These are phyloP conservation scores for Clavariopsis aquatica DNA, from an alignment of 495 filamentous ascomycete species.

Conservation along the genomic window DNA sequence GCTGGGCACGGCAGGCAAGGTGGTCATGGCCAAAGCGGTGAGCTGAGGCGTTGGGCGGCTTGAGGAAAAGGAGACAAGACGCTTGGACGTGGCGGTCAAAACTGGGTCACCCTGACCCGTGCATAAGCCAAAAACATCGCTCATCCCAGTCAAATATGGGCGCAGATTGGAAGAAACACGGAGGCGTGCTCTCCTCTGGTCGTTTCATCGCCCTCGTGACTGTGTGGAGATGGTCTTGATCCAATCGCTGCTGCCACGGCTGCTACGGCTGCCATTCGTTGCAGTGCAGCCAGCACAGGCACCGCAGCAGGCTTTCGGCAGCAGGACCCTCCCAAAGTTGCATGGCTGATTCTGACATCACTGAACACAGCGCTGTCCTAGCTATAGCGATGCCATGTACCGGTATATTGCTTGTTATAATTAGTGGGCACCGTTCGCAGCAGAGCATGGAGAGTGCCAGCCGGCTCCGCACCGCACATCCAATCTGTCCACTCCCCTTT, in stretches of 20 bases:
- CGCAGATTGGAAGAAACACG: conserved; percentile 38
- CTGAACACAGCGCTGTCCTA: not conserved
- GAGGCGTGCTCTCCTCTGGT: conserved; percentile 25
- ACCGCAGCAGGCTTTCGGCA: conserved; percentile 9
- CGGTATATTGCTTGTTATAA: conserved; percentile 15
- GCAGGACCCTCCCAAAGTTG: not conserved
- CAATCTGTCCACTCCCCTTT: conserved; percentile 18
- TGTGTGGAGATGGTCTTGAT: conserved; percentile 34
- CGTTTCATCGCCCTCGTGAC: conserved; percentile 42
- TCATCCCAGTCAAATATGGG: conserved; percentile 34
- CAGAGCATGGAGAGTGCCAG: conserved; percentile 14
- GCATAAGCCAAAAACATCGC: conserved; percentile 40
- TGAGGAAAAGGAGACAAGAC: conserved; percentile 28
- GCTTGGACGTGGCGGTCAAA: conserved; percentile 30
- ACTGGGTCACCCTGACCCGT: conserved; percentile 35
- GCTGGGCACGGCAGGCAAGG: conserved; percentile 33
- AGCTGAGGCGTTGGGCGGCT: conserved; percentile 35
- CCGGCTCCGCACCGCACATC: conserved; percentile 3
- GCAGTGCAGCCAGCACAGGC: conserved; percentile 6
- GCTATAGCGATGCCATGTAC: not conserved
- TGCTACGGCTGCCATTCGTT: conserved; percentile 14
- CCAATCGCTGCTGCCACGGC: too few relatives aligned
- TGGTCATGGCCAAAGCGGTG: conserved; percentile 35
- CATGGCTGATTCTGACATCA: conserved; percentile 31
- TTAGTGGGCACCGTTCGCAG: not conserved